Evolutionary conservation across 2,329 filamentous ascomycete genomes (phyloP), one percentile per base, ranked within the genome.

Genomic region (Parastagonospora nodorum): DNA sequence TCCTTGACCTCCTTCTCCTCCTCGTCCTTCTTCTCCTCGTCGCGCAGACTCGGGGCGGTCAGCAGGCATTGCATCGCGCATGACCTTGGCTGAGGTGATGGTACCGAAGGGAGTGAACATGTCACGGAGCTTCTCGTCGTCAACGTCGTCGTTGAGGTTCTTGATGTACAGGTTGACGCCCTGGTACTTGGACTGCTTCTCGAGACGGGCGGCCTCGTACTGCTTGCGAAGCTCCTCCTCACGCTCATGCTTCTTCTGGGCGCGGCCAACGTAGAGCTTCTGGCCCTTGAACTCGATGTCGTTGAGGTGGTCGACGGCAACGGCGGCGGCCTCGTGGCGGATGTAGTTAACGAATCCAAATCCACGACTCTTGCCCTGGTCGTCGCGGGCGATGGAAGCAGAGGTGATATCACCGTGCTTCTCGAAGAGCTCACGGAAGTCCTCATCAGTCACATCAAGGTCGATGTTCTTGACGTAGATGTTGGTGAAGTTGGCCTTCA

Each of bases 401-500:
- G 94, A 99, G 55, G 94, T 97, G 66, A 99, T 94, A 50, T 95
- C 88, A 64, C 94, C 94, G 71, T 86, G 96, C 78, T 87, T 87
- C 83, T 94, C 90, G 69, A 99, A 97, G 43, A 97, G 83, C 57
- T 88, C 84, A 67, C 92, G 91, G 86, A 99, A 97, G 74, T 97
- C 89, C 8, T 97, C 92, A 56, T 99, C 94, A 52, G 86, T 88
- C 59, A 88, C 90, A 42, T 97, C 93, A 31, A 80, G 71, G 68
- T 87, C 85, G 67, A 99, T 88, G 82, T 99, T 99, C 88, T 99
- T 99, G 82, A 99, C 90, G 81, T 99, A 99, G 78, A 99, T 88
- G 78, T 99, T 99, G 82, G 94, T 99, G 85, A 95, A 99, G 84
- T 99, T 99, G 78, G 94, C 94, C 88, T 99, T 99, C 93, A 99